Evolutionary conservation across 257 asterid genomes (phyloP).

Genomic region (Przewalskia tangutica): DNA sequence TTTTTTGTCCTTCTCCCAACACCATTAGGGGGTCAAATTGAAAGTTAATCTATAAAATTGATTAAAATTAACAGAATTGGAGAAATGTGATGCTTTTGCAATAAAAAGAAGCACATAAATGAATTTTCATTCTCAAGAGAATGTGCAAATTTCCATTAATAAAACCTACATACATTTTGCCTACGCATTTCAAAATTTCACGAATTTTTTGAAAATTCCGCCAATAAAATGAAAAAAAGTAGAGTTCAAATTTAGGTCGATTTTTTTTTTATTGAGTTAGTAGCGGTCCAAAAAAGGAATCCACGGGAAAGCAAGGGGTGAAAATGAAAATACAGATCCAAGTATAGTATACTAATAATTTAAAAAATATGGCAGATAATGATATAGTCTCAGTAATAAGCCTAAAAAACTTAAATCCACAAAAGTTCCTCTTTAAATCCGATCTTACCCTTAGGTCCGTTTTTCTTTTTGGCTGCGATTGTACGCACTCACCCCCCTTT

Average conservation of each 20-base stretch:
- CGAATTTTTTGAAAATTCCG: background rate
- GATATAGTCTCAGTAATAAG: background rate
- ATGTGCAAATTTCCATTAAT: background rate
- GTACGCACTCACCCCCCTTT: background rate
- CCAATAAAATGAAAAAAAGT: no score
- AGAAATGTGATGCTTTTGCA: background rate
- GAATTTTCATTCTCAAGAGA: background rate
- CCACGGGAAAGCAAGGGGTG: background rate
- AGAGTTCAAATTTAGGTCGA: background rate
- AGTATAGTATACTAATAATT: no score
- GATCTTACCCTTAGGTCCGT: slow-evolving; percentile 6
- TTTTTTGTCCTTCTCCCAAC: background rate
- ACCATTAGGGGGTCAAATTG: background rate
- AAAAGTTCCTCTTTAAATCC: background rate
- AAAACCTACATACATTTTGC: background rate
- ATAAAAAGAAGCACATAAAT: background rate
- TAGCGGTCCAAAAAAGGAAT: background rate
- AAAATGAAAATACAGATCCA: slow-evolving; percentile 2
- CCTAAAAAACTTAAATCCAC: background rate
- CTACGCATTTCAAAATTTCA: background rate
- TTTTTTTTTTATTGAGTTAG: no score
- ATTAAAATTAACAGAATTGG: background rate
- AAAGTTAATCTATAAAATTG: background rate
- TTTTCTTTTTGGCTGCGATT: background rate
- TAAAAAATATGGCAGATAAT: background rate